Base-by-base conservation (phyloP, 176 grass and related monocot species). In the Hyparrhenia diplandra region DNA sequence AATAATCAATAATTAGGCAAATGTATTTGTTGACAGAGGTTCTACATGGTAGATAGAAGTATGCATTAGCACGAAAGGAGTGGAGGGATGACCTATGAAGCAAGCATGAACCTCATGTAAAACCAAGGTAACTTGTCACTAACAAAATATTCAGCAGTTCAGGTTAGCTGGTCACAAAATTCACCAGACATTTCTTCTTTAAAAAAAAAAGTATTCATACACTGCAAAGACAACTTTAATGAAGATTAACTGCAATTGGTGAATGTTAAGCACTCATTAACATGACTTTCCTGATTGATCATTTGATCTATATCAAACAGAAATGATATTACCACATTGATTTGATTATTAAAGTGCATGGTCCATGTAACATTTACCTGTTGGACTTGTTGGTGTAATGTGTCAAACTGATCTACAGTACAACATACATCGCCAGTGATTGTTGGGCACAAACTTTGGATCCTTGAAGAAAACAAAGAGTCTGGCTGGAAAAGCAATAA, bases 381-480 rank as follows among this genome's bases (percentile, higher is more conserved):
- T 85, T 99, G 90, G 34, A 99, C 92, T 74, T 95, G 88, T 69
- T 71, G 82, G 64, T 83, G 96, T 88, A 99, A 88, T 24, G 82
- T 91, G 64, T 95, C 87, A 71, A 99, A 99, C 76, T 99, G 96
- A 64, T 99, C 90, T 73, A 68, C 76, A 39, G 84, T 86, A 79
- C 96, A 99, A 82, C 96, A 99, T 71, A 91, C 85, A 81, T 90
- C 71, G 13, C 90, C 92, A 23, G 88, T 93, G 66, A 99, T 99
- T 73, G 96, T 95, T 81, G 96, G 96, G 69, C 96, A 99, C 82
- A 99, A 64, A 85, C 96, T 99, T 86, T 99, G 96, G 65, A 99
- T 93, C 88, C 84, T 93, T 9, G 82, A 86, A 77, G 96, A 99
- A 86, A 99, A 86, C 84, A 93, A 86, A 64, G 86, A 82, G 71